Conservation (phyloP, 768 basidiomycete species). For the Clathrus columnatus region DNA sequence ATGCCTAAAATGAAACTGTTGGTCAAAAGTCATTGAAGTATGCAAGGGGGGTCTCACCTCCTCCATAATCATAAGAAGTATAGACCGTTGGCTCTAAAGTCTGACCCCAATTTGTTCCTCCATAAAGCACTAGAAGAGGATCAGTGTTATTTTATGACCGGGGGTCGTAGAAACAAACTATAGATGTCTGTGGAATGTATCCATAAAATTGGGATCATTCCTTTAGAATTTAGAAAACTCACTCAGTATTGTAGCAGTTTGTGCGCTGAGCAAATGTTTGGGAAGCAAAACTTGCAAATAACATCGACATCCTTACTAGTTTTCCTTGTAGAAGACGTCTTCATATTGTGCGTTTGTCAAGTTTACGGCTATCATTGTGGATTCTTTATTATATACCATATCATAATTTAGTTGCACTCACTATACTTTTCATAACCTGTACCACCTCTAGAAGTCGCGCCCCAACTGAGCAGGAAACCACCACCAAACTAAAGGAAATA, state of each 20-base stretch:
- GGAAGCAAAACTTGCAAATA: background rate
- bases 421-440: slow-evolving; percentile 46
- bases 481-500: slow-evolving; percentile 35
- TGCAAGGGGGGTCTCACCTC: slow-evolving; percentile 23
- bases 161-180: slow-evolving; percentile 24
- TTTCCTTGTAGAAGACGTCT: slow-evolving; percentile 45
- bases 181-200: slow-evolving; percentile 36
- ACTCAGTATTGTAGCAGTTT: slow-evolving; percentile 47
- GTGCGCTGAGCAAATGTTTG: slow-evolving; percentile 22
- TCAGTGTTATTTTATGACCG: background rate
- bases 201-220: slow-evolving; percentile 9
- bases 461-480: slow-evolving; percentile 40
- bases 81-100: slow-evolving; percentile 49
- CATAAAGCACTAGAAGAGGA: slow-evolving; percentile 39
- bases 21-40: background rate
- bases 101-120: slow-evolving; percentile 58
- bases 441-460: slow-evolving; percentile 29
- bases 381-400: background rate
- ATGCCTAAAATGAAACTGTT: slow-evolving; percentile 27
- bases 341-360: slow-evolving; percentile 38
- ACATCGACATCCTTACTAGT: slow-evolving; percentile 28
- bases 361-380: slow-evolving; percentile 24
- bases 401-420: slow-evolving; percentile 16
- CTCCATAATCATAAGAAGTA: slow-evolving; percentile 56
- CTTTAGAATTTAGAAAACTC: slow-evolving; percentile 12